Evolutionary conservation across 192 early-diverging fungal species (phyloP).

Genomic region (Linnemannia hyalina): DNA sequence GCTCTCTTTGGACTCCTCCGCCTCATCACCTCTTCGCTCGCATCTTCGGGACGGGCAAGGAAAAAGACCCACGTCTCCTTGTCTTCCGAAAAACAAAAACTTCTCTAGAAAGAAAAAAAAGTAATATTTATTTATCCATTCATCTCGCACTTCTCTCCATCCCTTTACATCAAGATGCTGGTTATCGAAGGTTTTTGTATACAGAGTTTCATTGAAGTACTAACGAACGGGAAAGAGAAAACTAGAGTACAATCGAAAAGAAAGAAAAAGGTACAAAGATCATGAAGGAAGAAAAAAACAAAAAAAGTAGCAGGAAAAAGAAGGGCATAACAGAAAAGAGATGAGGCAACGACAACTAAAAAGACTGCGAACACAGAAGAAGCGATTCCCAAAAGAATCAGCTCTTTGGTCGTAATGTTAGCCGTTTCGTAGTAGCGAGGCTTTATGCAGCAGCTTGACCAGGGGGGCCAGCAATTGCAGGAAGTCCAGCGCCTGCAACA

Average conservation of each 20-base stretch:
- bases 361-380: neutral
- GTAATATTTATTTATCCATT: neutral
- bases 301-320: neutral
- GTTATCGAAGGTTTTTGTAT: neutral
- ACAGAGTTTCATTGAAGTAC: neutral
- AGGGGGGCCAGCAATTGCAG: neutral
- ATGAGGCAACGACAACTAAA: too few relatives aligned
- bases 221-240: neutral
- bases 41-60: neutral
- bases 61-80: neutral
- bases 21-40: neutral
- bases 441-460: neutral
- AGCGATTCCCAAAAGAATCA: too few relatives aligned
- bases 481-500: neutral
- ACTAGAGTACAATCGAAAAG: neutral
- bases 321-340: neutral
- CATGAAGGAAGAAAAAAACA: neutral
- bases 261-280: neutral
- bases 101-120: conserved; percentile 1
- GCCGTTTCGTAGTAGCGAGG: too few relatives aligned
- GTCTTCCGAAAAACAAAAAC: conserved; percentile 4
- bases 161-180: neutral
- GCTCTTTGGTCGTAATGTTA: neutral
- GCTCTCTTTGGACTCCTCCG: neutral
- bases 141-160: neutral